phyloP scores from a whole-genome alignment of 805 yeast genomes.

The Ogataea ganodermae region DNA sequence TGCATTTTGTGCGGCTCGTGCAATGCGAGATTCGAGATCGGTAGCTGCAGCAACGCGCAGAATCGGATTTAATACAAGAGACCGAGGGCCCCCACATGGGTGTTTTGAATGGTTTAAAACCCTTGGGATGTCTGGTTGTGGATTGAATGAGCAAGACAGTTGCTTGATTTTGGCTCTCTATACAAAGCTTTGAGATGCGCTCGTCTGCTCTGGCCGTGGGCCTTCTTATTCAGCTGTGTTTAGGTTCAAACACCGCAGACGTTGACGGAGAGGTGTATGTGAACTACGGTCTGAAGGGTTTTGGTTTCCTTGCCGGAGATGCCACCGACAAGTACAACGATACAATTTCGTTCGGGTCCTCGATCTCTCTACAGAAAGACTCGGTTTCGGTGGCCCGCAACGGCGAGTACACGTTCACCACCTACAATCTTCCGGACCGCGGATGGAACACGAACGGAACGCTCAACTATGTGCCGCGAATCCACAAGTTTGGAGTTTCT shows the following conservation, averaged over 20 bases:
- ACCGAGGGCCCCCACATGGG: no score
- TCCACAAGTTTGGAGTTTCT: slow-evolving; percentile 26
- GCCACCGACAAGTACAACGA: slow-evolving; percentile 33
- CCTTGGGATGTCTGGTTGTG: no score
- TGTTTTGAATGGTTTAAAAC: no score
- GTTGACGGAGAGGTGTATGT: slow-evolving; percentile 29
- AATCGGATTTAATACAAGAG: no score
- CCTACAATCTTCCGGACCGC: slow-evolving; percentile 36
- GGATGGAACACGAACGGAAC: slow-evolving; percentile 38
- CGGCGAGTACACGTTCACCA: slow-evolving; percentile 31
- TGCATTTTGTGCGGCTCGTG: no score
- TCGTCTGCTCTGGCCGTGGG: neutral
- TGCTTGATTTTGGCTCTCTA: no score
- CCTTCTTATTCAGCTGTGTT: neutral
- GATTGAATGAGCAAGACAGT: no score
- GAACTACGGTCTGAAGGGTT: slow-evolving; percentile 33
- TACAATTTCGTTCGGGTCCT: slow-evolving; percentile 37
- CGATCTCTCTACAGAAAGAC: slow-evolving; percentile 28
- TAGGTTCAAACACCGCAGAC: slow-evolving; percentile 15
- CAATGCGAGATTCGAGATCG: no score
- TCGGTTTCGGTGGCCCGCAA: slow-evolving; percentile 25
- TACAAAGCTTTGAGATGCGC: no score
- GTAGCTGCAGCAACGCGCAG: no score
- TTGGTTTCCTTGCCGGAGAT: slow-evolving; percentile 30
- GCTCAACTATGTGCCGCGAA: slow-evolving; percentile 30